A percentile compares a stretch with the other conserved stretches of the same genome.
Conservation (phyloP, 2,329 filamentous ascomycete genomes). For the Pseudocercospora eumusae region DNA sequence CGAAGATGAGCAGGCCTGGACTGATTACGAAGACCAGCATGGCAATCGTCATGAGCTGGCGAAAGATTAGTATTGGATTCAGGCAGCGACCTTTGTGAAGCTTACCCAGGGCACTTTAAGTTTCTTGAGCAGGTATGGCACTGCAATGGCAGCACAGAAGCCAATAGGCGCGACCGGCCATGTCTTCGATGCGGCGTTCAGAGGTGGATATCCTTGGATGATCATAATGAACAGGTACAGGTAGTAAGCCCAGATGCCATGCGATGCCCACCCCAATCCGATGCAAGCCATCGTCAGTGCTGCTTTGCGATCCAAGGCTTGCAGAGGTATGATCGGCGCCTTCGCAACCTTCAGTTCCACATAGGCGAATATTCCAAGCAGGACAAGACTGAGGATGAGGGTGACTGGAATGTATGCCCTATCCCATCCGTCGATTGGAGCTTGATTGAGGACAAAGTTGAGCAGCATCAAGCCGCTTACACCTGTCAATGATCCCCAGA, state of each 20-base stretch:
- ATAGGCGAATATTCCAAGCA: conserved; percentile 31
- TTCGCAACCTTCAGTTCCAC: conserved; percentile 29
- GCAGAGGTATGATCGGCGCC: conserved; percentile 30
- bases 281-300: conserved; percentile 33
- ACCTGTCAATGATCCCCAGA: conserved; percentile 32
- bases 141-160: conserved; percentile 39
- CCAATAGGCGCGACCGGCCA: conserved; percentile 39
- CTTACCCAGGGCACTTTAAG: conserved; percentile 39
- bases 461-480: conserved; percentile 37
- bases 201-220: conserved; percentile 36
- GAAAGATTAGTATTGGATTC: background rate
- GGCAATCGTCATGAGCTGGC: conserved; percentile 36
- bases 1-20: conserved; percentile 36
- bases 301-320: conserved; percentile 30
- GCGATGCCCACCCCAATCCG: conserved; percentile 34
- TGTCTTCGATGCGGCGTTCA: conserved; percentile 39
- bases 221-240: conserved; percentile 38
- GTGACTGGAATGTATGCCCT: conserved; percentile 31
- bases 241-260: conserved; percentile 43
- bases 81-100: background rate
- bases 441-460: conserved; percentile 38
- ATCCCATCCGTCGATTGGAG: conserved; percentile 34
- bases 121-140: conserved; percentile 42
- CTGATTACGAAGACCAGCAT: conserved; percentile 41
- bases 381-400: conserved; percentile 31